phyloP scores from a whole-genome alignment of 768 basidiomycete species.

The Boletus sp. region DNA sequence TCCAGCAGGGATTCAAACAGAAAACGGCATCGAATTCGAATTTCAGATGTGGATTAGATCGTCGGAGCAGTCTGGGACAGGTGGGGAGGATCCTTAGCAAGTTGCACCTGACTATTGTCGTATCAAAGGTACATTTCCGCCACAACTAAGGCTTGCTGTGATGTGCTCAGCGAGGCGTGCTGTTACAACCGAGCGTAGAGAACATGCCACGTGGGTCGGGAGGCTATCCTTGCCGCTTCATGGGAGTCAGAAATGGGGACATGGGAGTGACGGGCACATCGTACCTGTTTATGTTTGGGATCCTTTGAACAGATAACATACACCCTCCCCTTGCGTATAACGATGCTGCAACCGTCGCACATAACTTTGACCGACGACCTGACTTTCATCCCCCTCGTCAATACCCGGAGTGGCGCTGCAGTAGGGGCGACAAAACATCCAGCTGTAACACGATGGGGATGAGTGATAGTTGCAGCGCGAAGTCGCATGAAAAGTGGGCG shows the following conservation, averaged over 20 bases:
- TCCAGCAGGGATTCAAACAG: slow-evolving; percentile 69
- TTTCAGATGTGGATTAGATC: slow-evolving; percentile 92
- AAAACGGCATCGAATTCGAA: slow-evolving; percentile 82
- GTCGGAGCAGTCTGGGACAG: slow-evolving; percentile 10
- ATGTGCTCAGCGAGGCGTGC: not conserved
- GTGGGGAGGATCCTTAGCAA: not conserved
- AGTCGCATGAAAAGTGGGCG: slow-evolving; percentile 58
- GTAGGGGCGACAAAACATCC: slow-evolving; percentile 17
- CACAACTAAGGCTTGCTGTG: not conserved
- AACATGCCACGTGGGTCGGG: too few relatives aligned
- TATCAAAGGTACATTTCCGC: not conserved
- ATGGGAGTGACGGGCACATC: slow-evolving; percentile 15
- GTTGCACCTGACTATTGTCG: not conserved
- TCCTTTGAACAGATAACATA: slow-evolving; percentile 93
- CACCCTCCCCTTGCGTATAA: slow-evolving; percentile 84
- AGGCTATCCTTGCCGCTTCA: slow-evolving; percentile 63
- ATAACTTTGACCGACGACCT: slow-evolving; percentile 90
- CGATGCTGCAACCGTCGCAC: slow-evolving; percentile 91
- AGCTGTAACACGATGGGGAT: slow-evolving; percentile 31
- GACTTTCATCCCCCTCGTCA: slow-evolving; percentile 91
- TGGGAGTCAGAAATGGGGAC: slow-evolving; percentile 12
- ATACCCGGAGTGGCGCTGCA: slow-evolving; percentile 28
- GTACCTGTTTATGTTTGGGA: slow-evolving; percentile 95
- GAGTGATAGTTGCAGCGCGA: slow-evolving; percentile 36
- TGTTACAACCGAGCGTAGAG: not conserved